A percentile compares a stretch with the other conserved stretches of the same genome.
Evolutionary conservation across 768 basidiomycete species (phyloP).

Genomic region (Termitomyces sp.): DNA sequence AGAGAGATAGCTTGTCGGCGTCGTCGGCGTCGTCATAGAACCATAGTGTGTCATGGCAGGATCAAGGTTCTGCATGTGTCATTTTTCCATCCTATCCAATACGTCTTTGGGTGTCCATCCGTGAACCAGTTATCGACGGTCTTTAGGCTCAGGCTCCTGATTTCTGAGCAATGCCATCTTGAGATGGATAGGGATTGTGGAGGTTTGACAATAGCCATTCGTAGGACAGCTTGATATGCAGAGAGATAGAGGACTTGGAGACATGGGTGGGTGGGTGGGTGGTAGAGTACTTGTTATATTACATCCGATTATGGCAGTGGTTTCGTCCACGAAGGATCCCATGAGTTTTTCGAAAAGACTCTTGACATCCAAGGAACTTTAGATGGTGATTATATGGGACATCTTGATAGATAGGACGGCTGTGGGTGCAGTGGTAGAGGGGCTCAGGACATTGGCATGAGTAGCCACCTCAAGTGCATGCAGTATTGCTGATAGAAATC

Average conservation of each 20-base stretch:
- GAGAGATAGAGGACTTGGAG: background rate
- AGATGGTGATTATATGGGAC: background rate
- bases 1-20: slow-evolving; percentile 15
- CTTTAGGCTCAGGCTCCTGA: slow-evolving; percentile 17
- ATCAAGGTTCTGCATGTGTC: slow-evolving; percentile 24
- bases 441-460: background rate
- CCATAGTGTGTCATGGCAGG: too few species aligned
- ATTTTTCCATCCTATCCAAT: slow-evolving; percentile 60
- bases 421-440: background rate
- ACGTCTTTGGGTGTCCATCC: slow-evolving; percentile 37
- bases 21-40: slow-evolving; percentile 26
- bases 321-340: background rate
- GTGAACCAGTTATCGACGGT: slow-evolving; percentile 45
- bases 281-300: background rate
- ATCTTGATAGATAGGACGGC: background rate
- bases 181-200: slow-evolving; percentile 47
- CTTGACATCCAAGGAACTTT: background rate
- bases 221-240: slow-evolving; percentile 15
- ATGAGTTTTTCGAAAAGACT: background rate
- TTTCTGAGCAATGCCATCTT: slow-evolving; percentile 19
- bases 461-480: background rate
- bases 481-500: background rate
- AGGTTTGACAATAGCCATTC: slow-evolving; percentile 40
- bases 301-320: background rate
- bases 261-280: background rate